These are phyloP conservation scores for Linnemannia exigua DNA, from an alignment of 192 early-diverging fungal species.

Conservation along the genomic window DNA sequence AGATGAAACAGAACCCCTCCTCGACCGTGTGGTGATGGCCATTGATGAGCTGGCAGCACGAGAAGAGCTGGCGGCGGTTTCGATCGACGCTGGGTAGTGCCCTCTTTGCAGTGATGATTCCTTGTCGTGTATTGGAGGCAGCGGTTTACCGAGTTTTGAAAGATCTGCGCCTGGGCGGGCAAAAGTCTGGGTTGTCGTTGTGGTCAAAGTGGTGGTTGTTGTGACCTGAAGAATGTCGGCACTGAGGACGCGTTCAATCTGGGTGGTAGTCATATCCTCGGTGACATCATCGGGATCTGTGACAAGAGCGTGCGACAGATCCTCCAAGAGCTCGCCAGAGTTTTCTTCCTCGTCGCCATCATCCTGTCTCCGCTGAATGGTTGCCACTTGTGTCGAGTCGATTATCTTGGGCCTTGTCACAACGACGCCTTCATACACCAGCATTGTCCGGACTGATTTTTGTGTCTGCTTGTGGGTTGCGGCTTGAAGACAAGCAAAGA, in stretches of 20 bases:
- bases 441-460: conserved; percentile 58
- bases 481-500: conserved; percentile 88
- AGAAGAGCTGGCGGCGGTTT: conserved; percentile 31
- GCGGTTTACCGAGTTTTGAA: conserved; percentile 44
- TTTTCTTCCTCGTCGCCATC: conserved; percentile 60
- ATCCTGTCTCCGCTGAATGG: conserved; percentile 13
- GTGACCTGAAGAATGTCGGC: conserved; percentile 56
- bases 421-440: conserved; percentile 75
- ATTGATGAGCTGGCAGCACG: conserved; percentile 33
- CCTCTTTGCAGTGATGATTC: conserved; percentile 15
- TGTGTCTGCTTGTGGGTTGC: conserved; percentile 77
- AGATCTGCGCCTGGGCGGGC: conserved; percentile 46
- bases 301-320: conserved; percentile 42
- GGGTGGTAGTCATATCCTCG: conserved; percentile 49
- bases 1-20: conserved; percentile 51
- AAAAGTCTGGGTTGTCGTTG: conserved; percentile 52
- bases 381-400: conserved; percentile 33
- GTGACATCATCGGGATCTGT: conserved; percentile 55
- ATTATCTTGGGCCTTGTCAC: conserved; percentile 55
- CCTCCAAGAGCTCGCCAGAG: conserved; percentile 40
- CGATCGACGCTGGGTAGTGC: conserved; percentile 28
- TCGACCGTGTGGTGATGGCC: conserved; percentile 42
- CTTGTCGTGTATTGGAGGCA: conserved; percentile 34
- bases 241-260: conserved; percentile 47
- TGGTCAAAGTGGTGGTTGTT: conserved; percentile 45